A percentile compares a stretch with the other conserved stretches of the same genome.
These are phyloP conservation scores for Zostera marina DNA, from an alignment of 116 monocot species.

Conservation along the genomic window DNA sequence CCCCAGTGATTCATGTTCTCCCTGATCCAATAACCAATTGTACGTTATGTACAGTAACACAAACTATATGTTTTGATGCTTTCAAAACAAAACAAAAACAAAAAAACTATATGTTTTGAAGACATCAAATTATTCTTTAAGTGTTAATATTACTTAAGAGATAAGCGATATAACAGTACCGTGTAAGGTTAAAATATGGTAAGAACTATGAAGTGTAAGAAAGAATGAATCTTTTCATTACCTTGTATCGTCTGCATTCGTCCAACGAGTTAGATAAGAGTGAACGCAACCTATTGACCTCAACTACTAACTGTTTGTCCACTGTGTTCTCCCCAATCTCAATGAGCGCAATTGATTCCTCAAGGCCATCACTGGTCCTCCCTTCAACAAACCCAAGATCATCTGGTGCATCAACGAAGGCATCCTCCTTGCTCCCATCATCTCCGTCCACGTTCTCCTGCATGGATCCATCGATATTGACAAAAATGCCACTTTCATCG, in stretches of 20 bases:
- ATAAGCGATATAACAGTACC: too few species aligned
- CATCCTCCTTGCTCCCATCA: slow-evolving; percentile 34
- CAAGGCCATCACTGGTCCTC: slow-evolving; percentile 20
- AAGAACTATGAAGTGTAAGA: neutral
- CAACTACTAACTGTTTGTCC: slow-evolving; percentile 8
- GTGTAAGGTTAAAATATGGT: neutral
- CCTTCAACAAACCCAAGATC: slow-evolving; percentile 17
- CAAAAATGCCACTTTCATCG: slow-evolving; percentile 37
- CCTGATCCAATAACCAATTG: slow-evolving; percentile 23
- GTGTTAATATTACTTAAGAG: too few species aligned
- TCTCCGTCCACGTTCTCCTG: slow-evolving; percentile 25
- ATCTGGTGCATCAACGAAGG: slow-evolving; percentile 74
- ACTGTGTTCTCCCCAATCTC: slow-evolving; percentile 35
- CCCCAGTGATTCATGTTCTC: slow-evolving; percentile 60
- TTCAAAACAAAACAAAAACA: neutral
- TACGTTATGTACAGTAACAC: neutral
- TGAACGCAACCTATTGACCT: slow-evolving; percentile 14
- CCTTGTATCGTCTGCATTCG: slow-evolving; percentile 62
- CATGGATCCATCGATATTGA: slow-evolving; percentile 67
- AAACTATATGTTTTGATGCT: neutral
- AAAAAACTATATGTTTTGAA: neutral
- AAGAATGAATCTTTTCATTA: slow-evolving; percentile 4
- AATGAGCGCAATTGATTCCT: slow-evolving; percentile 46
- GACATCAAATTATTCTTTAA: too few species aligned
- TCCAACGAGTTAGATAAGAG: slow-evolving; percentile 20